Base-by-base conservation (phyloP, 2,329 filamentous ascomycete genomes). In the Septoria petroselini region DNA sequence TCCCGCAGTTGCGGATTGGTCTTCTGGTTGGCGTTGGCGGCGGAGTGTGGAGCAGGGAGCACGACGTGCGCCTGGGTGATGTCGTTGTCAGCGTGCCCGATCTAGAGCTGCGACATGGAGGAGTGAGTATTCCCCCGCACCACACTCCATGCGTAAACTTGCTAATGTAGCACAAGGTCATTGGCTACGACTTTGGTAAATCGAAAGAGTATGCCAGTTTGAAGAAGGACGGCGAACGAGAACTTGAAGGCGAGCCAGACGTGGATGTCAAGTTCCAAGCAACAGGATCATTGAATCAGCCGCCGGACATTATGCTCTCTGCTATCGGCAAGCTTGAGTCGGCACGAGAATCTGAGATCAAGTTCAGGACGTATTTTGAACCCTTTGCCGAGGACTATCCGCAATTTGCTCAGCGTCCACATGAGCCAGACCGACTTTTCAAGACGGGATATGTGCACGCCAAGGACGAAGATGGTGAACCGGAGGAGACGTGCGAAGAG, bases 31-130 rank as follows among this genome's bases (percentile, higher is more conserved):
- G 60, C n/a, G 47, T 59, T 17, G 52, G 48, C 11, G 58, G 61
- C 9, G 62, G 62, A 3, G 60, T 62, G 8, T 58, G 56, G 12
- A 53, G 48, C 23, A 31, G 41, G n/a, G 39, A 48, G 8, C n/a
- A 27, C 2, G 63, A 65, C 41, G 54, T 66, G 14, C 58, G 63
- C 2, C 61, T 65, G 6, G 63, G 63, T 1, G 62, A 65, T 35
- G 48, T 65, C 8, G 59, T 62, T 1, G 50, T 65, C 21, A 62
- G 62, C 34, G 43, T 50, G n/a, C 62, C 64, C 0, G 18, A 46
- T n/a, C 3, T 12, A n/a, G 33, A 43, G 1, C 40, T 43, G 0
- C 25, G 17, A 2, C 38, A 52, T 15, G 63, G 62, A 7, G 64
- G 62, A 1, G 30, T 33, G 14, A 15, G 30, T 33, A 5, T 9